Conservation (phyloP, 805 yeast genomes). For the Isabelozyma gotoi region DNA sequence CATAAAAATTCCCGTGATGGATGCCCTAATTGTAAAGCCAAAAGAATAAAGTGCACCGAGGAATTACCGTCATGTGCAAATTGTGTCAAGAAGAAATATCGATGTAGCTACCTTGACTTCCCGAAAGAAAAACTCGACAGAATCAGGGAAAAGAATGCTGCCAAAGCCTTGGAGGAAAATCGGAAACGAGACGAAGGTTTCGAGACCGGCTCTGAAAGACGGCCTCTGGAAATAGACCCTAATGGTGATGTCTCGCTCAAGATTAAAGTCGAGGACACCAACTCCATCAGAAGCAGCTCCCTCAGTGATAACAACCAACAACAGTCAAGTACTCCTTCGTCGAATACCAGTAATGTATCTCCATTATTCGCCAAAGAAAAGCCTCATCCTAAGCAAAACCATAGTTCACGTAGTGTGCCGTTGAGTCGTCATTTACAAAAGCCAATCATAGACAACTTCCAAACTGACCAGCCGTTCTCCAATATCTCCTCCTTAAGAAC, state of each 20-base stretch:
- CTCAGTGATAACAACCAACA: not conserved
- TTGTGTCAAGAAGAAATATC: slow-evolving; percentile 34
- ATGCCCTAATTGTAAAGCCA: slow-evolving; percentile 44
- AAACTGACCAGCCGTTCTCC: slow-evolving; percentile 1
- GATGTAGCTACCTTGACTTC: slow-evolving; percentile 44
- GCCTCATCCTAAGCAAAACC: not conserved
- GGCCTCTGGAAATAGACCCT: not conserved
- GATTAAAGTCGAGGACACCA: too few species aligned
- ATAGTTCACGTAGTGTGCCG: not conserved
- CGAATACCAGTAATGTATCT: not conserved
- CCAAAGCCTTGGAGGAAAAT: slow-evolving; percentile 10
- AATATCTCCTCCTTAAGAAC: slow-evolving; percentile 1
- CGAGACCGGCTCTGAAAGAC: too few species aligned
- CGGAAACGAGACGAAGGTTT: slow-evolving; percentile 1
- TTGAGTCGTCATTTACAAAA: not conserved
- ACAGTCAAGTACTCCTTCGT: not conserved
- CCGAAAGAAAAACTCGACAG: slow-evolving; percentile 35
- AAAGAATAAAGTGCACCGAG: slow-evolving; percentile 43
- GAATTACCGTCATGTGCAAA: slow-evolving; percentile 42
- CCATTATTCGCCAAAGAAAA: not conserved
- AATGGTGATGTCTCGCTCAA: not conserved
- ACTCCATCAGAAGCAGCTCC: not conserved
- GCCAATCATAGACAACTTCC: slow-evolving; percentile 1
- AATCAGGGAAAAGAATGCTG: slow-evolving; percentile 33
- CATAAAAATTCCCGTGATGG: slow-evolving; percentile 41